Evolutionary conservation across 1,139 yeast species (phyloP).

Genomic region (Candida labiduridarum): DNA sequence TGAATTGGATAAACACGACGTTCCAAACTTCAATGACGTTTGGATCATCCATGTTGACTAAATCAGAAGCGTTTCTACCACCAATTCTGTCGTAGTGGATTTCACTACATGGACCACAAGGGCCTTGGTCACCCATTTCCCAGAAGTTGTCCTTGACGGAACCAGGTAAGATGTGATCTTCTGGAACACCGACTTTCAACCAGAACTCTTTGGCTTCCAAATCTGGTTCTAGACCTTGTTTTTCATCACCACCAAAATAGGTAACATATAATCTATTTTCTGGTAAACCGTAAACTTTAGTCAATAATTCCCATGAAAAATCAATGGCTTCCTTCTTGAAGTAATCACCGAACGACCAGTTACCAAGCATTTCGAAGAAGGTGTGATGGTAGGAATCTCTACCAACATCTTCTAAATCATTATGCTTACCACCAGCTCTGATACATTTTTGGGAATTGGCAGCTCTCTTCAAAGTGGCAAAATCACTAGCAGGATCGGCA

Average conservation of each 20-base stretch:
- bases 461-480: constrained; percentile 83
- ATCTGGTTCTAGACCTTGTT: constrained; percentile 87
- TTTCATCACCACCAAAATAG: constrained; percentile 90
- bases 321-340: constrained; percentile 91
- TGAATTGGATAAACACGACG: constrained; percentile 92
- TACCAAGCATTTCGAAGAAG: constrained; percentile 98
- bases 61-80: constrained; percentile 87
- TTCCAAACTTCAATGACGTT: constrained; percentile 98
- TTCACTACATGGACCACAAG: constrained; percentile 99
- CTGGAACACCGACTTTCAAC: constrained; percentile 85
- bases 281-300: constrained; percentile 78
- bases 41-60: constrained; percentile 96
- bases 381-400: constrained; percentile 97
- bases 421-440: constrained; percentile 99
- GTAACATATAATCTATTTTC: constrained; percentile 86
- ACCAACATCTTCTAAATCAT: constrained; percentile 98
- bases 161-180: constrained; percentile 92
- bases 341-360: constrained; percentile 99
- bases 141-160: constrained; percentile 90
- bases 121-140: constrained; percentile 99
- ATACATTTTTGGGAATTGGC: constrained; percentile 97
- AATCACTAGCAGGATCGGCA: constrained; percentile 90
- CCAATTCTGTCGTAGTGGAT: constrained; percentile 97
- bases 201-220: constrained; percentile 88
- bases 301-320: constrained; percentile 89